Percentiles rank a stretch among this genome's conserved stretches.
phyloP scores from a whole-genome alignment of 306 rosid genomes.

The Medicago ruthenica region DNA sequence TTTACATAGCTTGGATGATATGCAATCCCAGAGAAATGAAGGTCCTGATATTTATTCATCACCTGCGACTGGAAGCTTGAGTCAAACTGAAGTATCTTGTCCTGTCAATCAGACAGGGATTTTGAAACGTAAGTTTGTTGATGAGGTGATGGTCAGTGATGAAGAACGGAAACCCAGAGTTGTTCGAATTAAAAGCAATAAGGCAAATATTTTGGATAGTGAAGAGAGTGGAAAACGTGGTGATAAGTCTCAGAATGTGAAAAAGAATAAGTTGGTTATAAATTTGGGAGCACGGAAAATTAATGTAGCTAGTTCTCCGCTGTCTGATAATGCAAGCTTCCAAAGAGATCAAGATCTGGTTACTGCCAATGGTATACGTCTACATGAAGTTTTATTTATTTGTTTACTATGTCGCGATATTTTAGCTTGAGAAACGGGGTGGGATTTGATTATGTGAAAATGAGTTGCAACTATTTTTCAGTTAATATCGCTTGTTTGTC shows the following conservation, averaged over 20 bases:
- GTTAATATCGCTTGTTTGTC: slow-evolving; percentile 9
- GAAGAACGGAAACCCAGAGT: slow-evolving; percentile 78
- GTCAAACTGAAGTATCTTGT: slow-evolving; percentile 64
- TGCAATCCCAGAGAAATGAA: slow-evolving; percentile 61
- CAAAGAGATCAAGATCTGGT: slow-evolving; percentile 75
- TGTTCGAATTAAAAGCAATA: slow-evolving; percentile 74
- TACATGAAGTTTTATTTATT: background rate
- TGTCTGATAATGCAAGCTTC: slow-evolving; percentile 85
- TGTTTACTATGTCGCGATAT: background rate
- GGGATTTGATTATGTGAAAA: slow-evolving; percentile 22
- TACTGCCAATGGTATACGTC: slow-evolving; percentile 63
- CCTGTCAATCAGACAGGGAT: slow-evolving; percentile 62
- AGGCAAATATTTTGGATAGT: slow-evolving; percentile 61
- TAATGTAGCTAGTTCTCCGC: slow-evolving; percentile 80
- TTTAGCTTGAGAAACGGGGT: background rate
- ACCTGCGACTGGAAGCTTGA: slow-evolving; percentile 71
- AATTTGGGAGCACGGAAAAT: slow-evolving; percentile 89
- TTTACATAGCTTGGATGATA: slow-evolving; percentile 64
- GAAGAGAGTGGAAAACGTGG: slow-evolving; percentile 73
- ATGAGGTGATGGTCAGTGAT: slow-evolving; percentile 93
- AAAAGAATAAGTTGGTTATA: slow-evolving; percentile 91
- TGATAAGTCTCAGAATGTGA: slow-evolving; percentile 65
- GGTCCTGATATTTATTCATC: slow-evolving; percentile 66
- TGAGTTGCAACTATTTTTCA: slow-evolving; percentile 27
- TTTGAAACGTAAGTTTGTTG: slow-evolving; percentile 84